Evolutionary conservation across 108 stramenopile genomes (phyloP).

Genomic region (Epithemia pelagica): DNA sequence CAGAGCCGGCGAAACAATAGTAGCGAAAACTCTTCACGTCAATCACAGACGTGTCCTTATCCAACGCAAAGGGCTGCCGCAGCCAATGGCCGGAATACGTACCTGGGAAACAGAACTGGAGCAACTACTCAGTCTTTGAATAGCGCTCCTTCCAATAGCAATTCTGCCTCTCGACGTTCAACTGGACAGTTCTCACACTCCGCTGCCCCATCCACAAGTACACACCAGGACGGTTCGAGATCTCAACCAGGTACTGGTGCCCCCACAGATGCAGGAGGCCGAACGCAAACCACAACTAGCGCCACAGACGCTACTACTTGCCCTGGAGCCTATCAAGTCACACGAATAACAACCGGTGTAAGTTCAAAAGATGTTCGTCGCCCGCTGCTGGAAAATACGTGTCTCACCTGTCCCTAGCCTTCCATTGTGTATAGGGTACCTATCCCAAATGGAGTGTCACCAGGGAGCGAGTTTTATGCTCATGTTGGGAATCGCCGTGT

Average conservation of each 20-base stretch:
- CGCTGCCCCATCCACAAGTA: constrained; percentile 2
- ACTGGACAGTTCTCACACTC: neutral
- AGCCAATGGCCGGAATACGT: constrained; percentile 5
- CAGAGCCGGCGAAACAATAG: constrained; percentile 1
- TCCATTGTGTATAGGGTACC: constrained; percentile 75
- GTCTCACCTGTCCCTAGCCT: no score
- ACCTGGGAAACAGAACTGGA: constrained; percentile 20
- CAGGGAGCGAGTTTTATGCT: constrained; percentile 70
- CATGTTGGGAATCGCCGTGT: constrained; percentile 57
- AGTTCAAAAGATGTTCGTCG: no score
- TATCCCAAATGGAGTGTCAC: constrained; percentile 59
- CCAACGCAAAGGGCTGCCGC: constrained; percentile 5
- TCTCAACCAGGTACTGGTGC: constrained; percentile 2
- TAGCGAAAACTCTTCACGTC: neutral
- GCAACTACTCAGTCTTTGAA: neutral
- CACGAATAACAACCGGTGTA: constrained; percentile 44
- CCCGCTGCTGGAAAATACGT: no score
- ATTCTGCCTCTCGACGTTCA: neutral
- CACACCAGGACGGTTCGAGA: constrained; percentile 2
- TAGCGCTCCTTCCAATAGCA: neutral
- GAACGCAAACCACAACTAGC: neutral
- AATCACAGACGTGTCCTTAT: constrained; percentile 2
- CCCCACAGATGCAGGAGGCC: neutral
- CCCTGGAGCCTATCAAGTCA: constrained; percentile 54
- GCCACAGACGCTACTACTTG: constrained; percentile 12